Conservation (phyloP, 169 alveolate genomes). For the Neospora caninum region DNA sequence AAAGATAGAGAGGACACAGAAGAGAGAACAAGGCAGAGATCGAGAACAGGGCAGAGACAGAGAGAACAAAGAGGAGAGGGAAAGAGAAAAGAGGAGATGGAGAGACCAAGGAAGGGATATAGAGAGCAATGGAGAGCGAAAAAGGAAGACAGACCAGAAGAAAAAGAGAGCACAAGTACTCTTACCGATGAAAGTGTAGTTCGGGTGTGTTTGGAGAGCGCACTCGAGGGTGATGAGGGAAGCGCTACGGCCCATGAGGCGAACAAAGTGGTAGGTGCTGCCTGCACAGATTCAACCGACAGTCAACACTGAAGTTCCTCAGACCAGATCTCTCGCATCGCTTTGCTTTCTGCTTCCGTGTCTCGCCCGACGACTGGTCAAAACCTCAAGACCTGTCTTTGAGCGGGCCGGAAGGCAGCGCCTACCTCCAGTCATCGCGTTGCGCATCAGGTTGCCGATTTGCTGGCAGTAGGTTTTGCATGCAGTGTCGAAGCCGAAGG, state of each 20-base stretch:
- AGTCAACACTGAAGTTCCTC: too few species aligned
- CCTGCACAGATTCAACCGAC: constrained; percentile 21
- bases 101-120: too few species aligned
- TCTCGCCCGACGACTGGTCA: too few species aligned
- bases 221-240: constrained; percentile 97
- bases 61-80: not conserved
- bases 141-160: not conserved
- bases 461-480: constrained; percentile 95
- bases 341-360: not conserved
- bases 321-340: too few species aligned
- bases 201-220: constrained; percentile 95
- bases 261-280: constrained; percentile 93
- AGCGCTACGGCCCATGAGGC: constrained; percentile 99
- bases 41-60: too few species aligned
- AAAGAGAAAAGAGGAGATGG: too few species aligned
- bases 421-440: constrained; percentile 72
- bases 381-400: too few species aligned
- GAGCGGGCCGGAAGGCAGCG: too few species aligned
- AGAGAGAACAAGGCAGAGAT: too few species aligned
- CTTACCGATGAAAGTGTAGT: constrained; percentile 94
- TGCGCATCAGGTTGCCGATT: constrained; percentile 94
- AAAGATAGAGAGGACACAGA: too few species aligned
- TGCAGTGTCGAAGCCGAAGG: constrained; percentile 99
- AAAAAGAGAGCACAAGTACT: not conserved
- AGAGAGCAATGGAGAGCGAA: too few species aligned